Percentiles rank a stretch among this genome's conserved stretches.
Evolutionary conservation across 345 rosid species (phyloP).

Genomic region (Aurinia saxatilis): DNA sequence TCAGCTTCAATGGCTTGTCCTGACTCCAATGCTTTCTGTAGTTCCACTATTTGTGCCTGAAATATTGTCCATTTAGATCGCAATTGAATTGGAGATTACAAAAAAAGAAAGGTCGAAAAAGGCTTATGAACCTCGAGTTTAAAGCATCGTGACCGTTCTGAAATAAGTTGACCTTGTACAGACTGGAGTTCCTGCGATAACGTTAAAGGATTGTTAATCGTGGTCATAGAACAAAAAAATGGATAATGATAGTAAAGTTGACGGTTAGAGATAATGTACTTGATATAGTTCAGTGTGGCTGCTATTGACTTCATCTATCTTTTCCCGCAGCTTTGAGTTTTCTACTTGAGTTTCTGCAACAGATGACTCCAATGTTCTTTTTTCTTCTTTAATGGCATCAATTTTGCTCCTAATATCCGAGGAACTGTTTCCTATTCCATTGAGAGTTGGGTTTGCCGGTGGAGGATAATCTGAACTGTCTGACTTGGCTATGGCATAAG

Average conservation of each 20-base stretch:
- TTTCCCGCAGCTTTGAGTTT: constrained; percentile 54
- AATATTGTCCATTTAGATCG: neutral
- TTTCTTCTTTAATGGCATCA: constrained; percentile 62
- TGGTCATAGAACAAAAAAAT: neutral
- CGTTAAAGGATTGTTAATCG: neutral
- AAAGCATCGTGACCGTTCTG: constrained; percentile 98
- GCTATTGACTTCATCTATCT: constrained; percentile 62
- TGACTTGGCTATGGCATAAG: constrained; percentile 86
- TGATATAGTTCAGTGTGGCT: constrained; percentile 73
- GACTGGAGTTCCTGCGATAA: constrained; percentile 74
- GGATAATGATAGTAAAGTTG: neutral
- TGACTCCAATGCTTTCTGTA: constrained; percentile 78
- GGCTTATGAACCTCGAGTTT: constrained; percentile 68
- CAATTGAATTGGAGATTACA: neutral
- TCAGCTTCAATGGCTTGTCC: constrained; percentile 66
- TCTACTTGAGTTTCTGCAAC: constrained; percentile 52
- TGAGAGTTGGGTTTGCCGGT: constrained; percentile 31
- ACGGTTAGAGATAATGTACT: constrained; percentile 31
- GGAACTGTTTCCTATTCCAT: constrained; percentile 30
- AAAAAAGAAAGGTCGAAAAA: neutral
- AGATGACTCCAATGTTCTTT: constrained; percentile 47
- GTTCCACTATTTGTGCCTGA: constrained; percentile 86
- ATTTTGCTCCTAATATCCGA: constrained; percentile 39
- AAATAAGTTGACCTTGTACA: constrained; percentile 76
- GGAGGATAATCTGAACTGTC: constrained; percentile 55